Conservation (phyloP, 2,329 filamentous ascomycete genomes). For the Fragosphaeria purpurea region DNA sequence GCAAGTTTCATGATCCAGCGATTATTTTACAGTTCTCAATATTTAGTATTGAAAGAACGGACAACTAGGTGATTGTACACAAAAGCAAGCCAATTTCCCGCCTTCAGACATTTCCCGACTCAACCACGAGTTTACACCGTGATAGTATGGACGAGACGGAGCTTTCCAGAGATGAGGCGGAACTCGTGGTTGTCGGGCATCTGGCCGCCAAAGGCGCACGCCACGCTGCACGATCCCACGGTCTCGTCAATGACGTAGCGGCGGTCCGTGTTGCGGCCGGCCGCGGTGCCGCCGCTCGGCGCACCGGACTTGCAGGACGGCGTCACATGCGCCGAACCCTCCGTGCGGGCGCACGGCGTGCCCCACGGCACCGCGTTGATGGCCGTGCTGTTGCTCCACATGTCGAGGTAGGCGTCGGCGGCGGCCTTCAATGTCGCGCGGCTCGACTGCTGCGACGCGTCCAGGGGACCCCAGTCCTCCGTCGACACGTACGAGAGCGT, state of each 20-base stretch:
- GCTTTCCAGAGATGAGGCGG: constrained; percentile 21
- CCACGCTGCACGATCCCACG: constrained; percentile 20
- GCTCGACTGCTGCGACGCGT: constrained; percentile 13
- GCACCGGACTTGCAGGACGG: constrained; percentile 15
- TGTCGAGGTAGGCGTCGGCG: constrained; percentile 24
- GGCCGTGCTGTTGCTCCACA: constrained; percentile 23
- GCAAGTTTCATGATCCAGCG: too few relatives aligned
- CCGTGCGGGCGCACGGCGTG: constrained; percentile 22
- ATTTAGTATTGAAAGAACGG: too few relatives aligned
- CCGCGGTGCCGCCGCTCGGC: constrained; percentile 12
- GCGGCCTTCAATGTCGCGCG: constrained; percentile 18
- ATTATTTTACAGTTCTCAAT: too few relatives aligned
- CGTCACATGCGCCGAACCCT: constrained; percentile 14
- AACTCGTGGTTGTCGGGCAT: constrained; percentile 26
- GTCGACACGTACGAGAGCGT: constrained; percentile 19
- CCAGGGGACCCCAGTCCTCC: constrained; percentile 22
- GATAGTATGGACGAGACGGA: constrained; percentile 24
- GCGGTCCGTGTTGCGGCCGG: constrained; percentile 13
- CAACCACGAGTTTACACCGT: constrained; percentile 12
- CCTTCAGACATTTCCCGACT: too few relatives aligned
- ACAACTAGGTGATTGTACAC: too few relatives aligned
- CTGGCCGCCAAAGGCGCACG: constrained; percentile 20
- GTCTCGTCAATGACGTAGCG: constrained; percentile 22
- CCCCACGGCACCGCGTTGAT: constrained; percentile 24
- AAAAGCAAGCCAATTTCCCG: too few relatives aligned